Base-by-base conservation (phyloP, 2,329 filamentous ascomycete genomes). In the Fusarium sp. region DNA sequence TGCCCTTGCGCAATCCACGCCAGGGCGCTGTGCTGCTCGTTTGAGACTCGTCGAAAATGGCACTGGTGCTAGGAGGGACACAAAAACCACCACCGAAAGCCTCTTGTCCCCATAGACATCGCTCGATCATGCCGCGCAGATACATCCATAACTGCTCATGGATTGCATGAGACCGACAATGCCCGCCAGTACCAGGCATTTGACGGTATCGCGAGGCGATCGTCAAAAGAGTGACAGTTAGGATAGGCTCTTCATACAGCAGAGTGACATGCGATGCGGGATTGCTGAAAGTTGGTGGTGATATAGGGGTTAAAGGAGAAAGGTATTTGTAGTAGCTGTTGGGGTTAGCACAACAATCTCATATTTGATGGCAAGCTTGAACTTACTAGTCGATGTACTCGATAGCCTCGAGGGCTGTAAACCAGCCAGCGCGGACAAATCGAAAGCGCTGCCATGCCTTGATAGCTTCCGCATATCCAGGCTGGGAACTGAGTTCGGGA, bases 141-240 rank as follows among this genome's bases (percentile, higher is more conserved):
- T 98, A 97, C 30, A 90, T 93, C 96, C 96, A 99, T 8, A 98
- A 87, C 79, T 97, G 94, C 75, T 98, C 94, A 72, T 98, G 96
- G 58, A 99, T 97, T 49, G 94, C 92, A 75, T 96, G 93, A 0
- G 94, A 93, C 53, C 96, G 90, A 49, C 93, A 97, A 67, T 91
- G 86, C 1, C 93, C 92, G 5, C 94, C 94, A 1, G 94, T 90
- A 2, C 94, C 93, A 22, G 90, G 87, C 49, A 97, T 90, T 64
- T 89, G 88, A 78, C 92, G 91, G 78, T 98, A 97, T 53, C 96
- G 89, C 8, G 94, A 97, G 4, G 96, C 88, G 56, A 98, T 96
- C 10, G 95, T 97, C 63, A 99, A 86, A 32, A 99, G 88, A 0
- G 95, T 97, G 38, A 98, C 92, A 3, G 94, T 92, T 13, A 99